These are phyloP conservation scores for Circinella umbellata DNA, from an alignment of 371 early-diverging fungal species.

Conservation along the genomic window DNA sequence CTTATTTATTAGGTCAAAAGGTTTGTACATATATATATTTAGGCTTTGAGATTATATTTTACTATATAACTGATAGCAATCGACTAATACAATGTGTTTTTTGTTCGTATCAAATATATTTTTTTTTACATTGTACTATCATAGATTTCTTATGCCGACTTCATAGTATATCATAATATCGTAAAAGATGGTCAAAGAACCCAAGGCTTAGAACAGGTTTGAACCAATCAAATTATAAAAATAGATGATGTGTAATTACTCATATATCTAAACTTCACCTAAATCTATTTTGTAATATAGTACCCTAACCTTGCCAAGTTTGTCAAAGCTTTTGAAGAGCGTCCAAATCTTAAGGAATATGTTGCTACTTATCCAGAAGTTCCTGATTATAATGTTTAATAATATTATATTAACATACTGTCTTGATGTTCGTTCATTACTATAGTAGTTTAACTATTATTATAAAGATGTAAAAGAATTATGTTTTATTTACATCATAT, in stretches of 20 bases:
- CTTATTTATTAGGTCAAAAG: slow-evolving; percentile 32
- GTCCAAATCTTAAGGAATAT: slow-evolving; percentile 7
- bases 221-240: background rate
- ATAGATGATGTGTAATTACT: background rate
- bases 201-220: slow-evolving; percentile 1
- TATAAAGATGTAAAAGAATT: too few relatives aligned
- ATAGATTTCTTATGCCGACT: slow-evolving; percentile 36
- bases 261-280: too few relatives aligned
- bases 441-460: too few relatives aligned
- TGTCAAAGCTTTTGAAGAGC: slow-evolving; percentile 8
- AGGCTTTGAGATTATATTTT: too few relatives aligned
- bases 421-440: too few relatives aligned
- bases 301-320: slow-evolving; percentile 29
- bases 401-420: too few relatives aligned
- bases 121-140: too few relatives aligned
- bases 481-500: too few relatives aligned
- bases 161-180: slow-evolving; percentile 25
- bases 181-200: slow-evolving; percentile 18
- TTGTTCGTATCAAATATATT: too few relatives aligned
- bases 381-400: background rate
- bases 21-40: background rate
- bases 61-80: too few relatives aligned
- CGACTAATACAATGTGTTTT: too few relatives aligned
- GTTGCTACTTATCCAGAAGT: background rate
- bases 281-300: background rate